These are phyloP conservation scores for Aspergillus tamarii DNA, from an alignment of 2,329 filamentous ascomycete genomes.

Conservation along the genomic window DNA sequence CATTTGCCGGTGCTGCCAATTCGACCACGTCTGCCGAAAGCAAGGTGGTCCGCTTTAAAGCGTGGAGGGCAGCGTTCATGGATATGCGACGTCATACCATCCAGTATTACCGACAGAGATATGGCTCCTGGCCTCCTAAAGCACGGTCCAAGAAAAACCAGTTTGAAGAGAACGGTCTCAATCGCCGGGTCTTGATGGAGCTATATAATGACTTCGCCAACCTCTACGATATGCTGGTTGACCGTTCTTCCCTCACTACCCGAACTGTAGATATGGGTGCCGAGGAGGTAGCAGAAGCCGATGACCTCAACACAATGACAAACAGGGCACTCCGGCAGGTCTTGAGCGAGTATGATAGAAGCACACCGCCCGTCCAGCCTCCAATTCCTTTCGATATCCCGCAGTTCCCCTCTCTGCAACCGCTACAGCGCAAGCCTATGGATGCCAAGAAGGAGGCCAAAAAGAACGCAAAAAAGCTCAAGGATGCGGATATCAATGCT, in stretches of 20 bases:
- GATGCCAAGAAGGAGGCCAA: conserved; percentile 75
- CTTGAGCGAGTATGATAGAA: conserved; percentile 85
- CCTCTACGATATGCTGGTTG: conserved; percentile 85
- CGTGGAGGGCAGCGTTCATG: conserved; percentile 76
- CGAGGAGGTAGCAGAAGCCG: conserved; percentile 54
- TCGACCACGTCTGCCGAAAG: conserved; percentile 78
- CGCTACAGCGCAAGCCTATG: conserved; percentile 66
- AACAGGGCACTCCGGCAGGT: conserved; percentile 75
- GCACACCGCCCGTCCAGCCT: conserved; percentile 84
- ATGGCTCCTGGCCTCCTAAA: conserved; percentile 86
- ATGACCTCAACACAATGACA: conserved; percentile 59
- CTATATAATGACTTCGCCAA: conserved; percentile 84
- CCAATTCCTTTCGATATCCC: conserved; percentile 90
- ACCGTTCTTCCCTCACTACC: conserved; percentile 76
- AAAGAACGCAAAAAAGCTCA: conserved; percentile 70
- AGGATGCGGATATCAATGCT: conserved; percentile 75
- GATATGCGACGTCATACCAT: conserved; percentile 75
- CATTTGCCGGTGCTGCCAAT: conserved; percentile 86
- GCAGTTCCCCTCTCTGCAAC: conserved; percentile 69
- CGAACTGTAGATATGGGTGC: conserved; percentile 70
- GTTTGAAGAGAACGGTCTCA: conserved; percentile 82
- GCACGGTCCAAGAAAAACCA: conserved; percentile 89
- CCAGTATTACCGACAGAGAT: conserved; percentile 68
- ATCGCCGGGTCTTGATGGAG: conserved; percentile 77
- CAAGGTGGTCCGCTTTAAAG: conserved; percentile 78